phyloP scores from a whole-genome alignment of 2,329 filamentous ascomycete species.

The Zymoseptoria crescenta region DNA sequence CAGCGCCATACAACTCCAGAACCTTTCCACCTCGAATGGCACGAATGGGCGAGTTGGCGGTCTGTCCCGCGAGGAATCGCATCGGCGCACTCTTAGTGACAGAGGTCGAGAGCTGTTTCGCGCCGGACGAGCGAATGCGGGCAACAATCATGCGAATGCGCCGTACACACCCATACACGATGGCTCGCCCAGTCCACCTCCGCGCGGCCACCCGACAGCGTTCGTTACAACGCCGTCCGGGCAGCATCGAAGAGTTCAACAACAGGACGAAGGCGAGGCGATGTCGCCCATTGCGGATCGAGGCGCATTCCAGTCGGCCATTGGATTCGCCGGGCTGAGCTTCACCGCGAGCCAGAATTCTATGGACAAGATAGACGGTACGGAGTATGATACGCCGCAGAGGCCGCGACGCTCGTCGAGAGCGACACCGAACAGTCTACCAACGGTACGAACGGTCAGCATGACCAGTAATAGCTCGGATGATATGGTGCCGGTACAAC shows the following conservation, averaged over 20 bases:
- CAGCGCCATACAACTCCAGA: conserved; percentile 62
- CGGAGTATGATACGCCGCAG: conserved; percentile 13
- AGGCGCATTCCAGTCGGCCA: conserved; percentile 42
- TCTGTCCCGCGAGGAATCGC: conserved; percentile 25
- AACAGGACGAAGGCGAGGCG: conserved; percentile 31
- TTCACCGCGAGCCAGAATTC: conserved; percentile 35
- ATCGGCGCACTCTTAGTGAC: conserved; percentile 42
- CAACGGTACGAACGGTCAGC: conserved; percentile 17
- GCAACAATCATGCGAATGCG: conserved; percentile 6
- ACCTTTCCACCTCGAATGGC: conserved; percentile 30
- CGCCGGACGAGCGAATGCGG: conserved; percentile 14
- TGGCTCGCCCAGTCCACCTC: conserved; percentile 43
- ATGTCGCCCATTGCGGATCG: conserved; percentile 39
- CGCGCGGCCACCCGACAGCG: conserved; percentile 21
- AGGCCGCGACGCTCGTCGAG: conserved; percentile 4
- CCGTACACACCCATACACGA: conserved; percentile 45
- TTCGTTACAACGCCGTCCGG: conserved; percentile 32
- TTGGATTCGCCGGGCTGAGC: conserved; percentile 40
- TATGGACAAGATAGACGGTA: conserved; percentile 15
- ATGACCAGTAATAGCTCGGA: conserved; percentile 15
- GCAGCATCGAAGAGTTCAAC: conserved; percentile 24
- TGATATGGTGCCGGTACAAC: conserved; percentile 38
- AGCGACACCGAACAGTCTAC: conserved; percentile 20
- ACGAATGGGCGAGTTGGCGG: conserved; percentile 25
- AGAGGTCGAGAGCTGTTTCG: conserved; percentile 40